Conservation (phyloP, 805 yeast genomes). For the Candida ipomoeae region DNA sequence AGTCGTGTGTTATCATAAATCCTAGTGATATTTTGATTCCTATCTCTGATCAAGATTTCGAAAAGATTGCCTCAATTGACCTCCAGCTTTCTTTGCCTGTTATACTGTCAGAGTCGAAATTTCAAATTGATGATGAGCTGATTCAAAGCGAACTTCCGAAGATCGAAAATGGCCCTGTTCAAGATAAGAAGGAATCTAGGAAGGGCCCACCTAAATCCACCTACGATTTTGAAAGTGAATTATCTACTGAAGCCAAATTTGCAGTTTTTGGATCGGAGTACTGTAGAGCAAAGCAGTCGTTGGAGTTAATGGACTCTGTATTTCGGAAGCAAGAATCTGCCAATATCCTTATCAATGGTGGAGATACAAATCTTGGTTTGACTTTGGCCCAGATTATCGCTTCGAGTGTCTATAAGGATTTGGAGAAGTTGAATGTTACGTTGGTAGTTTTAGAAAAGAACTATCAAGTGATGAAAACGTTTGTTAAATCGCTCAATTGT, state of each 20-base stretch:
- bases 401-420: slow-evolving; percentile 24
- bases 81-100: slow-evolving; percentile 19
- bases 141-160: background rate
- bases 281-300: slow-evolving; percentile 36
- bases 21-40: slow-evolving; percentile 35
- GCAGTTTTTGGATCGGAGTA: slow-evolving; percentile 31
- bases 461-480: slow-evolving; percentile 17
- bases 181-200: background rate
- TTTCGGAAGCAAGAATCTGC: slow-evolving; percentile 17
- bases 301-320: slow-evolving; percentile 22
- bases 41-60: slow-evolving; percentile 23
- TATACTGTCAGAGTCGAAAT: slow-evolving; percentile 3
- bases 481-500: slow-evolving; percentile 18
- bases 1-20: slow-evolving; percentile 53
- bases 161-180: background rate
- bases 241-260: slow-evolving; percentile 33
- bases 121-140: slow-evolving; percentile 10
- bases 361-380: slow-evolving; percentile 36
- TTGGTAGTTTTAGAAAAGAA: slow-evolving; percentile 27
- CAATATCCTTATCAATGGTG: slow-evolving; percentile 40
- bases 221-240: slow-evolving; percentile 7
- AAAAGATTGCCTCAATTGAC: slow-evolving; percentile 21
- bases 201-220: slow-evolving; percentile 4
- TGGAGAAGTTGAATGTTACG: slow-evolving; percentile 27
- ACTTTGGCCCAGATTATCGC: slow-evolving; percentile 32